Conservation (phyloP, 202 grass and related monocot genomes). For the Digitaria exilis region DNA sequence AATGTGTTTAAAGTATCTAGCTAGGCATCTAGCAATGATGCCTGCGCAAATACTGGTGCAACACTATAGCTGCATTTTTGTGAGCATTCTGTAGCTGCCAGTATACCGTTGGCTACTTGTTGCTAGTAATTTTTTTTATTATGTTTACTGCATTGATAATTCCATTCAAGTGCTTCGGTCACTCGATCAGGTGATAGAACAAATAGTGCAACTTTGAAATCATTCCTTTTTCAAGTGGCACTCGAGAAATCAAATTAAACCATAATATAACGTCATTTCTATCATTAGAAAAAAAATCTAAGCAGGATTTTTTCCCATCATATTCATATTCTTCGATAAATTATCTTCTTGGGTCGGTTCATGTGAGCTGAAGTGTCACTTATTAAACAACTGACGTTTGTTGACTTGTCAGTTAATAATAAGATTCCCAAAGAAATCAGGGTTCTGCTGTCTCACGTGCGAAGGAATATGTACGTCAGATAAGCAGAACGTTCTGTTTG, state of each 20-base stretch:
- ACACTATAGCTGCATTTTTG: neutral
- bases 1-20: neutral
- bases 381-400: neutral
- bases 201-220: too few relatives aligned
- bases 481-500: neutral
- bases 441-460: conserved; percentile 17
- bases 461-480: neutral
- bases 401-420: conserved; percentile 40
- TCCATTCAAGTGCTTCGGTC: too few relatives aligned
- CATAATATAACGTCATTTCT: too few relatives aligned
- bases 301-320: too few relatives aligned
- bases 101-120: too few relatives aligned
- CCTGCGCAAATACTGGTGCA: neutral
- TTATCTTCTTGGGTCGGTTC: neutral
- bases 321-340: neutral
- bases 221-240: too few relatives aligned
- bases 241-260: too few relatives aligned
- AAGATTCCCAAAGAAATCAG: neutral
- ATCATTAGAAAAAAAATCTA: too few relatives aligned
- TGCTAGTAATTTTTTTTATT: too few relatives aligned
- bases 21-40: neutral
- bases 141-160: too few relatives aligned
- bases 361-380: neutral
- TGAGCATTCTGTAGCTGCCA: neutral
- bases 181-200: too few relatives aligned